phyloP scores from a whole-genome alignment of 2,329 filamentous ascomycete genomes.

The Cladosporium sp. region DNA sequence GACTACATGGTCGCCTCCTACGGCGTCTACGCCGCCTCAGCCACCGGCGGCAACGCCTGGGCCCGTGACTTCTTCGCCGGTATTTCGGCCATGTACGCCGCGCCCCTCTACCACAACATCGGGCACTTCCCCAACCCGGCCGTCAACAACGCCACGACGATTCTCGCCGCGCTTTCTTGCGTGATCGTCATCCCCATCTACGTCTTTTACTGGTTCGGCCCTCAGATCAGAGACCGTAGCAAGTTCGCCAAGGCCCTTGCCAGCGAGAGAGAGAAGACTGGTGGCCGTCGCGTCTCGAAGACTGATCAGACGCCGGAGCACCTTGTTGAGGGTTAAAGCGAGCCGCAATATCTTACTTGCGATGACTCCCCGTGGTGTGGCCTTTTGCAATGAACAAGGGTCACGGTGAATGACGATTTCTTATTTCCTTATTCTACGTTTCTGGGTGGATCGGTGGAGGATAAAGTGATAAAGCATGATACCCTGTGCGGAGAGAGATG shows the following conservation, averaged over 20 bases:
- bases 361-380: no score
- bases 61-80: constrained; percentile 66
- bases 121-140: constrained; percentile 37
- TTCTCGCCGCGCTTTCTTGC: constrained; percentile 47
- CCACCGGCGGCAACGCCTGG: constrained; percentile 68
- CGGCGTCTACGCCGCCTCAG: constrained; percentile 65
- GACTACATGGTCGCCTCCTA: constrained; percentile 71
- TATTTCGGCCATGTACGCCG: constrained; percentile 60
- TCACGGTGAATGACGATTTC: background rate
- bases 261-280: constrained; percentile 26
- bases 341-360: no score
- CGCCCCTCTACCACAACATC: constrained; percentile 49
- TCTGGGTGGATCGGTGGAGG: background rate
- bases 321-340: background rate
- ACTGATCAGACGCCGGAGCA: constrained; percentile 2
- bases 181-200: constrained; percentile 50
- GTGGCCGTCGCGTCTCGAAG: constrained; percentile 14
- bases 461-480: constrained; percentile 1
- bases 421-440: background rate
- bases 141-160: constrained; percentile 45
- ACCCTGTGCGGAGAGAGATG: constrained; percentile 2
- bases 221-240: constrained; percentile 43
- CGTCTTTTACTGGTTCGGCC: constrained; percentile 50
- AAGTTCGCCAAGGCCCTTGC: constrained; percentile 45
- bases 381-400: background rate